Conservation (phyloP, 1,284 basidiomycete genomes). For the Coriolopsis trogii region DNA sequence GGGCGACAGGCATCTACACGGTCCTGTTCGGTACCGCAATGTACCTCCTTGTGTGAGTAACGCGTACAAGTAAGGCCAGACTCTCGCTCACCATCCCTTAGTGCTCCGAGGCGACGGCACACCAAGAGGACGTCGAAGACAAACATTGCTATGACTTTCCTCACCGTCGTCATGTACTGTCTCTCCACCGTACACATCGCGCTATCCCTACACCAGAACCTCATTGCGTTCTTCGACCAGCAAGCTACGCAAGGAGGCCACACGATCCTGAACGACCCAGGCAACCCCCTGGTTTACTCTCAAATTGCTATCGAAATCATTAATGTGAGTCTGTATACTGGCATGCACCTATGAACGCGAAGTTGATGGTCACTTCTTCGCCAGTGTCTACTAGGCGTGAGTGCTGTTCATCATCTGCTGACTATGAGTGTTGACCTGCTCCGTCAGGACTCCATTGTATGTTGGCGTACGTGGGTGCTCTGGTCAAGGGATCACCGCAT, state of each 20-base stretch:
- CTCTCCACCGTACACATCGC: conserved; percentile 3
- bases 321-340: conserved; percentile 1
- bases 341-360: not conserved
- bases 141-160: not conserved
- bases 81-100: not conserved
- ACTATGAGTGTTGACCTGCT: not conserved
- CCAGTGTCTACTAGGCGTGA: not conserved
- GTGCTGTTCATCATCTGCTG: not conserved
- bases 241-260: not conserved
- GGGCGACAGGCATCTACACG: conserved; percentile 3
- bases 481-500: not conserved
- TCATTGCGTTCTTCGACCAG: conserved; percentile 9
- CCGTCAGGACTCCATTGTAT: conserved; percentile 1
- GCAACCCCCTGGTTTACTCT: not conserved
- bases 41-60: conserved; percentile 6
- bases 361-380: not conserved
- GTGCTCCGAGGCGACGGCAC: not conserved
- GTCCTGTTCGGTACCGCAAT: conserved; percentile 1
- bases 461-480: conserved; percentile 5
- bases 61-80: not conserved
- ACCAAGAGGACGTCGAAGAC: not conserved
- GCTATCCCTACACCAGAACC: not conserved
- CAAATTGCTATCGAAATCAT: conserved; percentile 4
- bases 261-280: conserved; percentile 1
- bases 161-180: conserved; percentile 11